Evolutionary conservation across 106 monocot genomes (phyloP), one percentile per base, ranked within the genome.

Genomic region (Allium sativum): DNA sequence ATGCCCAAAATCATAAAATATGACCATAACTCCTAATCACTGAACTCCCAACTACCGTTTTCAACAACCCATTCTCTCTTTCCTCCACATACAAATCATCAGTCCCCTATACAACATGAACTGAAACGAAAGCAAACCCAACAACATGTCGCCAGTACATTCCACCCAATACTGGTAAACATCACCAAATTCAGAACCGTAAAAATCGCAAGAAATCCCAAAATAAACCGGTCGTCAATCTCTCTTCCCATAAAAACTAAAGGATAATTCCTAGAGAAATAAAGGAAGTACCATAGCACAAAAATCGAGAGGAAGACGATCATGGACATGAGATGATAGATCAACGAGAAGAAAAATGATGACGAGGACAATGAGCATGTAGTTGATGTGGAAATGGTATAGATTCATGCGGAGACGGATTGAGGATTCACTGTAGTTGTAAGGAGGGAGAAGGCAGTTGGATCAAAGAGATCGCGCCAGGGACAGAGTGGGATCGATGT

Each of bases 291-390:
- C 90, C 94, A 95, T 18, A 65, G 74, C 48, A 66, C 56, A 61
- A 95, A 83, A 42, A 87, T 52, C 22, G 69, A 74, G 57, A 89
- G 71, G 74, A 83, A 94, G 17, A 77, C 79, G 72, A 89, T 76
- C 82, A 94, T 81, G 55, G 93, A 89, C 43, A 89, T 20, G 13
- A 86, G 89, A 48, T 86, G 89, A 65, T 76, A 86, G 19, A 93
- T 55, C 54, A 93, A 73, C 76, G 78, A 67, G 70, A 79, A 51
- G 66, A 89, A n/a, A 94, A 65, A 94, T 54, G 63, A 94, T 12
- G 12, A 86, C 13, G 58, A 94, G 86, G 43, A 70, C 76, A 58
- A 81, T 42, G 64, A 94, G 64, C 42, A 76, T 69, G 67, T 94
- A 94, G 70, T 94, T 94, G 52, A 70, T 61, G 56, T 75, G 81